phyloP scores from a whole-genome alignment of 192 early-diverging fungal species.

The Allomyces arbusculus region DNA sequence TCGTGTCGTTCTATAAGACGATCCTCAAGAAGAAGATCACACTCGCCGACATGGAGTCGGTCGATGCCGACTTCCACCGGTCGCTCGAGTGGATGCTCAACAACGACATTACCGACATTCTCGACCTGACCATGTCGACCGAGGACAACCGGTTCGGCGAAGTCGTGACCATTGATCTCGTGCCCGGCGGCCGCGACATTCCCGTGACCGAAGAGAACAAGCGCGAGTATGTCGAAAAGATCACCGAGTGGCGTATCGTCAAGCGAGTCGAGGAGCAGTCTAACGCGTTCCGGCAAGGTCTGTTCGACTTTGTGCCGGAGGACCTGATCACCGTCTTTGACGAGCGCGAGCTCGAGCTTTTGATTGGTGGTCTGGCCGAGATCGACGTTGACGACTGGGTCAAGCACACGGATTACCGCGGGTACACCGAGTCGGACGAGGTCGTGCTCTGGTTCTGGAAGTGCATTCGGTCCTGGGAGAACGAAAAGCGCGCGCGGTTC shows the following conservation, averaged over 20 bases:
- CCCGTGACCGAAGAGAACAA: slow-evolving; percentile 93
- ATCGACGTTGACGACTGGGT: slow-evolving; percentile 98
- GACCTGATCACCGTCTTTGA: slow-evolving; percentile 92
- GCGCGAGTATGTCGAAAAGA: slow-evolving; percentile 77
- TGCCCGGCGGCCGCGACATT: slow-evolving; percentile 69
- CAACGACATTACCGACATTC: slow-evolving; percentile 67
- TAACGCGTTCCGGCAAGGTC: slow-evolving; percentile 83
- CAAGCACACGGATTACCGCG: slow-evolving; percentile 94
- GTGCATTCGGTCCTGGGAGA: slow-evolving; percentile 66
- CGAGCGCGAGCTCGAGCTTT: slow-evolving; percentile 88
- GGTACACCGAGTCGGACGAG: slow-evolving; percentile 91
- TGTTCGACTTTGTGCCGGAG: slow-evolving; percentile 87
- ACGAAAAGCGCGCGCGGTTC: slow-evolving; percentile 81
- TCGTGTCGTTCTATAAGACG: slow-evolving; percentile 91
- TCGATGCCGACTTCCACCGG: slow-evolving; percentile 78
- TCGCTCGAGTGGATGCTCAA: slow-evolving; percentile 89
- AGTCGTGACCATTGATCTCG: slow-evolving; percentile 69
- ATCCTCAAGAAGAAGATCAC: slow-evolving; percentile 75
- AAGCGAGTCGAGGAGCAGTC: slow-evolving; percentile 89
- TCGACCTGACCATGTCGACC: slow-evolving; percentile 77
- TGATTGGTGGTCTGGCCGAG: slow-evolving; percentile 91
- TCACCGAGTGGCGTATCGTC: slow-evolving; percentile 72
- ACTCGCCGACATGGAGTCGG: slow-evolving; percentile 79
- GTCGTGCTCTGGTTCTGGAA: slow-evolving; percentile 95
- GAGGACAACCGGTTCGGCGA: slow-evolving; percentile 89